phyloP scores from a whole-genome alignment of 129 eudicot genomes.

The Flaveria ramosissima region DNA sequence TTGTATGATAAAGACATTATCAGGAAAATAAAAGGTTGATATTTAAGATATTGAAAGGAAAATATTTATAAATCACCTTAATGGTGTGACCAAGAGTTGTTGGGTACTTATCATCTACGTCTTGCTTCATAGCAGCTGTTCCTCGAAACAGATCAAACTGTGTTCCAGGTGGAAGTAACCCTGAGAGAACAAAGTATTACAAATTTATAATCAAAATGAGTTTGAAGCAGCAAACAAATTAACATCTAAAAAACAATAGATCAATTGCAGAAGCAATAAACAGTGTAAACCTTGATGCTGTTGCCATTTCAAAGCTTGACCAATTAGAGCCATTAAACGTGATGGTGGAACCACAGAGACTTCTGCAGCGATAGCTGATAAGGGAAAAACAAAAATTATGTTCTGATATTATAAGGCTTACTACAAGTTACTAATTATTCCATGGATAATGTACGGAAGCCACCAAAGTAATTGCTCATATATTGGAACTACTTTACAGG shows the following conservation, averaged over 20 bases:
- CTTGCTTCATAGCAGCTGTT: constrained; percentile 99
- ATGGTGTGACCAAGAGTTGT: constrained; percentile 88
- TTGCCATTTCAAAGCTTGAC: constrained; percentile 98
- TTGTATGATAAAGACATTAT: neutral
- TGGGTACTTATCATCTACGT: constrained; percentile 91
- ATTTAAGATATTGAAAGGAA: neutral
- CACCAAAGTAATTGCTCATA: neutral
- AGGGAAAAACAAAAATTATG: neutral
- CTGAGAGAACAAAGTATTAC: constrained; percentile 40
- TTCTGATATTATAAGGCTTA: constrained; percentile 1
- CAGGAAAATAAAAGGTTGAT: neutral
- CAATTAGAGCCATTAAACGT: constrained; percentile 92
- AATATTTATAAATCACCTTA: constrained; percentile 47
- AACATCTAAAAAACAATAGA: neutral
- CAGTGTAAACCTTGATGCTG: constrained; percentile 85
- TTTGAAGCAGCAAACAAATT: constrained; percentile 26
- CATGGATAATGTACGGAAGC: neutral
- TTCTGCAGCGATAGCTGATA: constrained; percentile 90
- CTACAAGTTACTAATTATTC: neutral
- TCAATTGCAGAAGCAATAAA: neutral
- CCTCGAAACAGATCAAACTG: constrained; percentile 98
- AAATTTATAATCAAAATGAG: neutral
- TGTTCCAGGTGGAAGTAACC: constrained; percentile 99
- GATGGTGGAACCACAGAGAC: constrained; percentile 99
- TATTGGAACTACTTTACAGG: constrained; percentile 2